Evolutionary conservation across 345 rosid species (phyloP), one percentile per base, ranked within the genome.

Genomic region (Heritiera fomes): DNA sequence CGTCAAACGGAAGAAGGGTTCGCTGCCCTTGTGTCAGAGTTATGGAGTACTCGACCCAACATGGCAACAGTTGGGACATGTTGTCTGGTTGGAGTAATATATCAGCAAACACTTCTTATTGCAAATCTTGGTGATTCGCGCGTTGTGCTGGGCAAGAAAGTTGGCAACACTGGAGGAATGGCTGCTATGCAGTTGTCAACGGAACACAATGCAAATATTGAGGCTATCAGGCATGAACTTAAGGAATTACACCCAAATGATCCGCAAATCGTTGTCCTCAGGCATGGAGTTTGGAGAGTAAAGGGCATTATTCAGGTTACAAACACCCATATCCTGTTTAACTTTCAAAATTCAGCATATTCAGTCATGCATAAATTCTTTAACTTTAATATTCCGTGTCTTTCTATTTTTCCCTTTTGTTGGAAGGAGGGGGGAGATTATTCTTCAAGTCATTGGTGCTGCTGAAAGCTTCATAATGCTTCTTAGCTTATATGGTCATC

Each of bases 271-370:
- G 98, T 93, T 77, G 91, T 91, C 75, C 90, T 86, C 52, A 93
- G 76, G 84, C 98, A 90, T 84, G 99, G 97, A 74, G 94, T 91
- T 79, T 95, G 99, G 98, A 90, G 94, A 85, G 98, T 95, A n/a
- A 95, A 91, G 80, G 97, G 99, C 66, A 86, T 92, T 47, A 95
- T 95, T 82, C 99, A 95, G 98, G 98, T 92, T 72, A 28, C 4
- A 81, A 68, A 70, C 11, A 70, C 11, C 56, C 59, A 41, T 15
- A 70, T 40, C 80, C 46, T 45, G 46, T 77, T 55, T 14, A 23
- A 59, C 66, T 69, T 34, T 68, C 13, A 46, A 1, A 75, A 18
- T 76, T 76, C 52, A 4, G 77, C 72, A 62, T 53, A 60, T 41
- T 47, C 30, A 59, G 69, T 13, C 40, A 74, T 81, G 28, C 60